Base-by-base conservation (phyloP, 202 grass and related monocot genomes). In the Miscanthus sacchariflorus region DNA sequence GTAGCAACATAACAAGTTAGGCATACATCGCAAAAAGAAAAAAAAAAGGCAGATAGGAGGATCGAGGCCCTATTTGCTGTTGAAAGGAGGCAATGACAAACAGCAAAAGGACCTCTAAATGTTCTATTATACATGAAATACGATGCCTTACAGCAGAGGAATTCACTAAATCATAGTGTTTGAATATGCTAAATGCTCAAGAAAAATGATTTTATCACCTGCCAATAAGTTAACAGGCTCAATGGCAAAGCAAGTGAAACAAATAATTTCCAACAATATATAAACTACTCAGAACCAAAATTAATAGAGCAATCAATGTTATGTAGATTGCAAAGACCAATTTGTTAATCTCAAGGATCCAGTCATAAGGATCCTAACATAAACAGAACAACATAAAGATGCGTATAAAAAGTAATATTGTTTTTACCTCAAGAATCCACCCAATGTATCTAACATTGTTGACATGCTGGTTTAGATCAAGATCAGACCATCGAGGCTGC, bases 391-490 rank as follows among this genome's bases (percentile, higher is more conserved):
- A 61, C 43, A 89, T 49, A 81, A 59, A 76, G 19, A 86, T 48
- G 48, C 7, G 48, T 21, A 76, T 5, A 36, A 78, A 68, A 21
- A 28, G 6, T 63, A 71, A 42, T 4, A 27, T 8, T 74, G 10
- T 73, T 45, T 46, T 88, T 82, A 98, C 96, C 96, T 98, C 96
- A 76, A 98, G 84, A 68, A 98, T 95, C 92, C 96, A 98, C 10
- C 96, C 93, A 83, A 98, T 95, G 80, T 98, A 98, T 84, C 94
- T 98, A 52, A 98, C 96, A 90, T 98, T 95, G 81, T 98, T 95
- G 68, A 98, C 96, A 78, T 98, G 96, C 82, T 98, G 96, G 46
- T 98, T 98, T 67, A 95, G 85, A 90, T 98, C 95, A 65, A 98
- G 90, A 68, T 98, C 95, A 1, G 73, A 72, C 93, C 93, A 98